Base-by-base conservation (phyloP, 2,329 filamentous ascomycete genomes). In the Xylogone sp. region DNA sequence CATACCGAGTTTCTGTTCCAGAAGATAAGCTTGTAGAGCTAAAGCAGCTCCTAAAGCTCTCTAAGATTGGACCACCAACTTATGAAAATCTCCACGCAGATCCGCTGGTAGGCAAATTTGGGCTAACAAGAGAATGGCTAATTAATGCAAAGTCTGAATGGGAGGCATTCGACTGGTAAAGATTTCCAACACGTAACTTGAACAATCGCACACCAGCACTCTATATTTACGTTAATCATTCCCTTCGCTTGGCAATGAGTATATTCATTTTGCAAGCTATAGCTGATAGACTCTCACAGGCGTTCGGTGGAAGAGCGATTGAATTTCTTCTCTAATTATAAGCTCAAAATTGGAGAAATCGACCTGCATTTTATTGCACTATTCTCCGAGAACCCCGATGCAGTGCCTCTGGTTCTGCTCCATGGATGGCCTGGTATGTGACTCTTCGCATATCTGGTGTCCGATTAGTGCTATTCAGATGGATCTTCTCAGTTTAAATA, bases 121-220 rank as follows among this genome's bases (percentile, higher is more conserved):
- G 58, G 21, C 45, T 51, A 21, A 54, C 65, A 0, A 68, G 69
- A 3, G 68, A 75, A 29, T 82, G 76, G 76, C 65, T 81, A 22
- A 53, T 55, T 0, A 47, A 64, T 1, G 71, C 71, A 42, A 71
- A 70, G 45, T 60, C 68, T 3, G 62, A 67, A 31, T 79, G 76
- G 76, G 60, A 72, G 45, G 60, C 62, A 8, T 79, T 74, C 60
- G 68, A 77, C 60, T 81, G 76, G 78, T 74, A 71, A 12, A 60
- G 39, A 60, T 60, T 13, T 57, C 65, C 29, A 48, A 51, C 27
- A 9, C 20, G 6, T 18, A 8, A n/a, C n/a, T n/a, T n/a, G 64
- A n/a, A 24, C 18, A 48, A 52, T 54, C 49, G 50, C 19, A 49
- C 51, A 21, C 24, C 29, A 29, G 50, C n/a, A n/a, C n/a, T n/a